phyloP scores from a whole-genome alignment of 192 early-diverging fungal genomes.

The Backusella circina region DNA sequence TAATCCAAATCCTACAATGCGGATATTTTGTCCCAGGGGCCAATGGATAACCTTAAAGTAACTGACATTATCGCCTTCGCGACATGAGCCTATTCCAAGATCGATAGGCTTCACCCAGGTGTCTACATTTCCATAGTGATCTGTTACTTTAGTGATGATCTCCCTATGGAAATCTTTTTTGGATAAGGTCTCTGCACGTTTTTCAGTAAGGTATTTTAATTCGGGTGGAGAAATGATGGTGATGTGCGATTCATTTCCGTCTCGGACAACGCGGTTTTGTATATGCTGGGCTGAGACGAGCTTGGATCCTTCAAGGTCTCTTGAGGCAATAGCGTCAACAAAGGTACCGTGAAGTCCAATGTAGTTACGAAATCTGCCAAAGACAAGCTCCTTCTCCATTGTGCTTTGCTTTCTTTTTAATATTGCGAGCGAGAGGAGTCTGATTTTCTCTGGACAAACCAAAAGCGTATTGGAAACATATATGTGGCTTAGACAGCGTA shows the following conservation, averaged over 20 bases:
- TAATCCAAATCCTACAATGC: not conserved
- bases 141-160: not conserved
- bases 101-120: conserved; percentile 23
- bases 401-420: too few species aligned
- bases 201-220: not conserved
- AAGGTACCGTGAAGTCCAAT: not conserved
- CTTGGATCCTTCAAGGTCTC: not conserved
- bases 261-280: not conserved
- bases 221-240: not conserved
- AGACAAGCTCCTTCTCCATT: not conserved
- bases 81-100: conserved; percentile 8
- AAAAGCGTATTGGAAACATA: too few species aligned
- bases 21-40: conserved; percentile 25
- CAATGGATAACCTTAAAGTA: conserved; percentile 23
- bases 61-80: not conserved
- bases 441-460: too few species aligned
- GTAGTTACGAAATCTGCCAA: not conserved
- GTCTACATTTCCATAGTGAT: not conserved
- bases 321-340: not conserved
- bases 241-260: not conserved
- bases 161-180: not conserved
- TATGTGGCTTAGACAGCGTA: too few species aligned
- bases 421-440: too few species aligned
- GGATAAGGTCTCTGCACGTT: not conserved
- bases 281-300: not conserved